A percentile compares a stretch with the other conserved stretches of the same genome.
Conservation (phyloP, 495 filamentous ascomycete genomes). For the Polyplosphaeria fusca region DNA sequence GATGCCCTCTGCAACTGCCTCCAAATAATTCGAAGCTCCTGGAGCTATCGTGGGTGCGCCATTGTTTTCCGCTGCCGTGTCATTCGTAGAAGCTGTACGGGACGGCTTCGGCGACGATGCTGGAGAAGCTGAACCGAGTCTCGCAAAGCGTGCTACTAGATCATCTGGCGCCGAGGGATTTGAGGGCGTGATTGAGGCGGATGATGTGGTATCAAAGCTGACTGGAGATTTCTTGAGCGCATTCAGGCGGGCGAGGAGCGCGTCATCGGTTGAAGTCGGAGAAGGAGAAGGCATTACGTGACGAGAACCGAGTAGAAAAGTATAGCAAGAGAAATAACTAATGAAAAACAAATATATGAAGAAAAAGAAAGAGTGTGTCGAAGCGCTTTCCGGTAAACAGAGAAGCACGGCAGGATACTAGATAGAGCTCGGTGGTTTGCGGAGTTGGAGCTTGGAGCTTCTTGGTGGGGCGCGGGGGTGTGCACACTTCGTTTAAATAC, state of each 20-base stretch:
- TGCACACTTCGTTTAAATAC: too few species aligned
- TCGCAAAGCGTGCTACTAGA: slow-evolving; percentile 38
- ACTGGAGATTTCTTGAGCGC: slow-evolving; percentile 39
- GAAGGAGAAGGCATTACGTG: slow-evolving; percentile 19
- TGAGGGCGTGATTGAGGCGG: slow-evolving; percentile 3
- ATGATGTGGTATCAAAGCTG: slow-evolving; percentile 16
- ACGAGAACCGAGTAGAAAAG: background rate
- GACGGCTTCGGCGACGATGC: slow-evolving; percentile 7
- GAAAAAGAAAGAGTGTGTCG: background rate
- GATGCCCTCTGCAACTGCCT: slow-evolving; percentile 29
- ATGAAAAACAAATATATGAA: too few species aligned
- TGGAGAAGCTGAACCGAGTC: slow-evolving; percentile 24
- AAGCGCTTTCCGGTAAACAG: background rate
- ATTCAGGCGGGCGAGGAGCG: slow-evolving; percentile 43
- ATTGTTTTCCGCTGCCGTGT: background rate
- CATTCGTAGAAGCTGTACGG: background rate
- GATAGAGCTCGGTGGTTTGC: slow-evolving; percentile 17
- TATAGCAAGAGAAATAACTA: background rate
- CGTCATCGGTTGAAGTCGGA: slow-evolving; percentile 29
- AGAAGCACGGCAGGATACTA: background rate
- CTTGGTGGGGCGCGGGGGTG: background rate
- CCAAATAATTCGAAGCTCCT: slow-evolving; percentile 31
- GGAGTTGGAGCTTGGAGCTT: slow-evolving; percentile 10
- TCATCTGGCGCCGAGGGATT: slow-evolving; percentile 17
- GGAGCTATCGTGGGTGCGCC: slow-evolving; percentile 23